A percentile compares a stretch with the other conserved stretches of the same genome.
Conservation (phyloP, 345 rosid genomes). For the Litchi chinensis region DNA sequence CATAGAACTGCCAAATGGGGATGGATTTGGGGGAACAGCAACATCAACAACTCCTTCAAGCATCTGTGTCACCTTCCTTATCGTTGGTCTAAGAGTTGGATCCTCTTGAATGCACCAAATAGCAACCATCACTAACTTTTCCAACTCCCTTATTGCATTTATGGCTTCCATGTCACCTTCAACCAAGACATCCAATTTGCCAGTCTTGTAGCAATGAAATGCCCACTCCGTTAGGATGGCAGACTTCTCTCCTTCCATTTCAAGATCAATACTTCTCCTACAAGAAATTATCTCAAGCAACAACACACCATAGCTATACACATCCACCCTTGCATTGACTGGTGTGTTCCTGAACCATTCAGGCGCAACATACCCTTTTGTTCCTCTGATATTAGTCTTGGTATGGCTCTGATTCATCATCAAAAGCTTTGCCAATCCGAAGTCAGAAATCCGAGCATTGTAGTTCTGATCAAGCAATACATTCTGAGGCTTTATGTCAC, state of each 20-base stretch:
- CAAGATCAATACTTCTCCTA: constrained; percentile 27
- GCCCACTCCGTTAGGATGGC: constrained; percentile 38
- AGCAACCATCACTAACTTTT: constrained; percentile 35
- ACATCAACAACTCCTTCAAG: constrained; percentile 46
- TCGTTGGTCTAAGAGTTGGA: constrained; percentile 35
- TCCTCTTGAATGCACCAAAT: constrained; percentile 55
- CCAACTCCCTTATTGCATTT: constrained; percentile 17
- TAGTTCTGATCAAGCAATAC: constrained; percentile 42
- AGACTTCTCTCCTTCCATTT: constrained; percentile 22
- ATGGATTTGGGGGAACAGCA: constrained; percentile 34
- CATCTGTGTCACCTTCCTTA: constrained; percentile 45
- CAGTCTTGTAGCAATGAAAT: constrained; percentile 40
- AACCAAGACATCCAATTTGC: constrained; percentile 29
- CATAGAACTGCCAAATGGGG: constrained; percentile 16
- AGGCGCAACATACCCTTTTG: constrained; percentile 54
- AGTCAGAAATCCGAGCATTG: constrained; percentile 47
- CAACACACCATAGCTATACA: constrained; percentile 46
- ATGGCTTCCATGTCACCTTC: constrained; percentile 27
- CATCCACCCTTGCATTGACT: constrained; percentile 45
- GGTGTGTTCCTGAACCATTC: constrained; percentile 51
- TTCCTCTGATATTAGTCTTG: constrained; percentile 47
- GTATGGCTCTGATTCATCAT: constrained; percentile 45
- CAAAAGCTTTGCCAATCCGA: constrained; percentile 53
- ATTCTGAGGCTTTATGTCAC: constrained; percentile 60
- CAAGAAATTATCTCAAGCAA: constrained; percentile 44